phyloP scores from a whole-genome alignment of 495 filamentous ascomycete genomes.

The Aspergillus panamensis region DNA sequence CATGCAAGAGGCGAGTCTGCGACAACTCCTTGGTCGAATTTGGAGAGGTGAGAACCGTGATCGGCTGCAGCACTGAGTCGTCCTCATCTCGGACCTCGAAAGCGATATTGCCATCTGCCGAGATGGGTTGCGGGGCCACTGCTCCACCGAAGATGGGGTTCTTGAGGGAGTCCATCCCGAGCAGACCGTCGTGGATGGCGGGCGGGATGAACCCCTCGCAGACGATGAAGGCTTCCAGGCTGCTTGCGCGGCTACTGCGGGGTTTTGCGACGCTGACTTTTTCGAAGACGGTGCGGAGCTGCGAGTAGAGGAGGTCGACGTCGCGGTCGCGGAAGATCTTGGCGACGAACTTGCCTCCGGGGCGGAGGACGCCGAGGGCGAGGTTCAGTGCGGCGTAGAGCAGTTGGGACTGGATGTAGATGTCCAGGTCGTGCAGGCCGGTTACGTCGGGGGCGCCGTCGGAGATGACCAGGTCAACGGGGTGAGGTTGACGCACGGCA shows the following conservation, averaged over 20 bases:
- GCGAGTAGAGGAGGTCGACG: constrained; percentile 87
- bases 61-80: constrained; percentile 29
- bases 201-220: constrained; percentile 78
- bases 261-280: constrained; percentile 89
- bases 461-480: constrained; percentile 86
- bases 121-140: constrained; percentile 28
- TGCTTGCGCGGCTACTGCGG: constrained; percentile 85
- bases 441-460: constrained; percentile 97
- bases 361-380: constrained; percentile 82
- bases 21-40: constrained; percentile 1
- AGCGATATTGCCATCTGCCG: constrained; percentile 59
- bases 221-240: constrained; percentile 93
- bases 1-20: constrained; percentile 27
- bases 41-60: background rate
- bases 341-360: constrained; percentile 92
- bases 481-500: constrained; percentile 54
- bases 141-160: constrained; percentile 47
- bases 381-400: constrained; percentile 92
- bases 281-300: constrained; percentile 85
- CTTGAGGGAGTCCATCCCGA: constrained; percentile 41
- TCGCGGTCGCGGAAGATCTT: constrained; percentile 96
- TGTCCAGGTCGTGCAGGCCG: constrained; percentile 93
- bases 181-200: constrained; percentile 28
- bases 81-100: constrained; percentile 55
- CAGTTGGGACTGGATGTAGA: constrained; percentile 94